Evolutionary conservation across 2,329 filamentous ascomycete genomes (phyloP), one percentile per base, ranked within the genome.

Genomic region (Trichophyton equinum): DNA sequence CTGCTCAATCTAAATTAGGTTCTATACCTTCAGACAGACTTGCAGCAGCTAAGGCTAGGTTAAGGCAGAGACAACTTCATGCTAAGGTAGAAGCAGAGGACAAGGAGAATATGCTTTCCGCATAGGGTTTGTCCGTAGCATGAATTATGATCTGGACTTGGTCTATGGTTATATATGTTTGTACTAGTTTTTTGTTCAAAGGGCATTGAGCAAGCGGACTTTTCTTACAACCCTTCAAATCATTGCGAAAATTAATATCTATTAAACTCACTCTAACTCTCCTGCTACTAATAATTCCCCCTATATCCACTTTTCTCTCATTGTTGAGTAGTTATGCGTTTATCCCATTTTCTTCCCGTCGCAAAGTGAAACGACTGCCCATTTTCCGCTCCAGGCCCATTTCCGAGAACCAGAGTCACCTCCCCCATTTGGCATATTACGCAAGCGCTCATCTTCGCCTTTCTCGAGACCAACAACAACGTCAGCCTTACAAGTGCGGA

Each of bases 301-400:
- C 9, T 11, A 38, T 13, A 38, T 38, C 46, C 22, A 27, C 22
- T 13, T n/a, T 46, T 47, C 18, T 47, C 44, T 20, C 44, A 25
- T 4, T 1, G 5, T 22, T 20, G 3, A 8, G 15, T 46, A 46
- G n/a, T 6, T 20, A 11, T 47, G 18, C 7, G 22, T 30, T 30
- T 30, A 53, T 27, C 6, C 5, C 49, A 33, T 30, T n/a, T 13
- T 27, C 71, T 88, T 88, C 0, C 88, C 88, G 66, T 86, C 81
- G 53, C 82, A 90, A 68, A 91, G 90, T 33, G 89, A 91, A 3
- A 95, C 85, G n/a, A 97, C 90, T 4, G 92, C 92, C 88, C 89
- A 97, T 75, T 96, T 96, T 47, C 92, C 92, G 69, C 84, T 88
- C 91, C 91, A 97, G 0, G 90, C 91, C 92, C 92, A 97, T 73